Base-by-base conservation (phyloP, 2,329 filamentous ascomycete species). In the Xylariales sp. region DNA sequence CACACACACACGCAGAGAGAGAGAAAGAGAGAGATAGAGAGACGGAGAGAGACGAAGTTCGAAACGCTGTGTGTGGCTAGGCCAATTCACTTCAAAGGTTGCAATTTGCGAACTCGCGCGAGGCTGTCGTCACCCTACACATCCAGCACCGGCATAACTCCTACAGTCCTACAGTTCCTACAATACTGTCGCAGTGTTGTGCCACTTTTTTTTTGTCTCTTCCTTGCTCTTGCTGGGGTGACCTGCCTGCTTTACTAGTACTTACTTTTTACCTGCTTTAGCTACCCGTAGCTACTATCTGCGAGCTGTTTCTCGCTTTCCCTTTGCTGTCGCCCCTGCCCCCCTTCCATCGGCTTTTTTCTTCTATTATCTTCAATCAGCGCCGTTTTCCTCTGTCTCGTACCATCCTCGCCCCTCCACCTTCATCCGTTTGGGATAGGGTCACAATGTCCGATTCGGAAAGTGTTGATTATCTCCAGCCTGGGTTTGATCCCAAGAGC, bases 401-500 rank as follows among this genome's bases (percentile, higher is more conserved):
- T 3, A 43, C 10, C 43, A 32, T 10, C 16, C 8, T 18, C 36
- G 14, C 43, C 12, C 39, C 30, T n/a, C 36, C 36, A 39, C 3
- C n/a, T 39, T 39, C 8, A 8, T 9, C 39, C 39, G 2, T 41
- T 32, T 50, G 41, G 62, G 53, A 48, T 30, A 48, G 39, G 23
- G 23, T 57, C 73, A 80, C 60, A 72, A 90, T 90, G 88, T 86
- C 86, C 34, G 89, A 91, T 75, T 83, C 88, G 71, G 92, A 94
- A 73, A 82, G 76, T 69, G 81, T 91, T 73, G 92, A 93, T 73
- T 99, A 98, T 79, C 90, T 98, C 39, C 89, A 94, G 77, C 87
- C 93, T 62, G 93, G 88, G 75, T 98, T 97, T 79, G 93, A 99
- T 78, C 90, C 96, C 23, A 86, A 87, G 77, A 89, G 87, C 71